phyloP scores from a whole-genome alignment of 75 land plant species.

The Isoetes taiwanensis region DNA sequence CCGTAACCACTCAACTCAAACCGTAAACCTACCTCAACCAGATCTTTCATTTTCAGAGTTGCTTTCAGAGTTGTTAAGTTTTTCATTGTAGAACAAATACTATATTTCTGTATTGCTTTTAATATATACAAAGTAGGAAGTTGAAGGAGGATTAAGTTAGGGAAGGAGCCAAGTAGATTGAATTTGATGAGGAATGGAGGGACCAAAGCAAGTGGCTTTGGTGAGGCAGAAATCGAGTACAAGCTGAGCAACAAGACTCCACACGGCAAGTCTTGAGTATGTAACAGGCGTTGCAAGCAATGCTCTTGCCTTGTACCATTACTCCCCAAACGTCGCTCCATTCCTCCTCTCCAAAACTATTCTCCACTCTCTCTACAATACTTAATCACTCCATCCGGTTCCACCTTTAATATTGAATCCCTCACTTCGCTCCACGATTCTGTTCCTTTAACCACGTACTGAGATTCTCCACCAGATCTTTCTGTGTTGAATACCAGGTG shows the following conservation, averaged over 20 bases:
- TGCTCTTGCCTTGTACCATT: slow-evolving; percentile 42
- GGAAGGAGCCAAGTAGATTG: slow-evolving; percentile 16
- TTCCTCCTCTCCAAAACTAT: not conserved
- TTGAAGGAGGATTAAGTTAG: no score
- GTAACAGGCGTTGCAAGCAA: slow-evolving; percentile 33
- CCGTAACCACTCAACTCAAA: no score
- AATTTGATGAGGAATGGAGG: slow-evolving; percentile 25
- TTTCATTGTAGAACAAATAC: no score
- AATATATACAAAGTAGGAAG: no score
- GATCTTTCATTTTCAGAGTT: no score
- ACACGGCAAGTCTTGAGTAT: slow-evolving; percentile 45
- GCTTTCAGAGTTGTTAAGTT: no score
- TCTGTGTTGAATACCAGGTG: slow-evolving; percentile 18
- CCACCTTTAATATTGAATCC: slow-evolving; percentile 8
- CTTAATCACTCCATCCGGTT: slow-evolving; percentile 26
- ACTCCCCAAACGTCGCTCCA: slow-evolving; percentile 38
- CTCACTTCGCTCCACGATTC: no score
- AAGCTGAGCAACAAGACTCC: slow-evolving; percentile 21
- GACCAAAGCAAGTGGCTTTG: slow-evolving; percentile 41
- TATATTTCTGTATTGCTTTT: no score
- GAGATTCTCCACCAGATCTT: slow-evolving; percentile 3
- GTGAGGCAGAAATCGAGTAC: slow-evolving; percentile 53
- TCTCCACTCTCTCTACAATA: slow-evolving; percentile 12
- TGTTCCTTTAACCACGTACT: not conserved
- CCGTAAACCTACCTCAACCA: no score